Conservation (phyloP, 345 rosid species). For the Gossypium longicalyx region DNA sequence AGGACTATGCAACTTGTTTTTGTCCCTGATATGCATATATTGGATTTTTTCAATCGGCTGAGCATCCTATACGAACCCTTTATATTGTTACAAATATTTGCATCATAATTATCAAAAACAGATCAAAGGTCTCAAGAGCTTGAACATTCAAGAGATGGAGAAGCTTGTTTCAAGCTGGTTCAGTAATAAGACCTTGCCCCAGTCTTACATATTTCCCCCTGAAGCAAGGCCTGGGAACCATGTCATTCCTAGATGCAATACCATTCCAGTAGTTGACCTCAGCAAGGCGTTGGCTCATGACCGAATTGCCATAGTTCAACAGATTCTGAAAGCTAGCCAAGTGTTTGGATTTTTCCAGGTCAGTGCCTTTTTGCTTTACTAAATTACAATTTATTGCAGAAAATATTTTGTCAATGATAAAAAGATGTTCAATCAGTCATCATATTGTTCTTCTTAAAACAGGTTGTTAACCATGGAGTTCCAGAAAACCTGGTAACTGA, state of each 20-base stretch:
- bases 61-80: background rate
- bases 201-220: conserved; percentile 31
- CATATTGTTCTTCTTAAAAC: background rate
- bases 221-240: conserved; percentile 23
- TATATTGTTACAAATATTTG: background rate
- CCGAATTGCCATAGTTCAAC: background rate
- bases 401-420: too few relatives aligned
- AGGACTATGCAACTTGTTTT: too few relatives aligned
- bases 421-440: background rate
- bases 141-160: conserved; percentile 4
- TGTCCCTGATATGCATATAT: too few relatives aligned
- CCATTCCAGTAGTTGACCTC: background rate
- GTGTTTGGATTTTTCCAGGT: conserved; percentile 31
- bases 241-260: background rate
- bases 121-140: background rate
- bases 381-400: too few relatives aligned
- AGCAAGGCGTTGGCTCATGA: background rate
- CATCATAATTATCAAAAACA: background rate
- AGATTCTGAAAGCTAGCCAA: conserved; percentile 21
- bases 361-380: background rate
- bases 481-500: conserved; percentile 6
- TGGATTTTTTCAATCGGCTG: too few relatives aligned
- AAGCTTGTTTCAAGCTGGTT: conserved; percentile 27
- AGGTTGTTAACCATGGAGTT: conserved; percentile 24
- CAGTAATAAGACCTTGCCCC: conserved; percentile 14